These are phyloP conservation scores for Ascochyta pisi DNA, from an alignment of 2,329 filamentous ascomycete genomes.

Conservation along the genomic window DNA sequence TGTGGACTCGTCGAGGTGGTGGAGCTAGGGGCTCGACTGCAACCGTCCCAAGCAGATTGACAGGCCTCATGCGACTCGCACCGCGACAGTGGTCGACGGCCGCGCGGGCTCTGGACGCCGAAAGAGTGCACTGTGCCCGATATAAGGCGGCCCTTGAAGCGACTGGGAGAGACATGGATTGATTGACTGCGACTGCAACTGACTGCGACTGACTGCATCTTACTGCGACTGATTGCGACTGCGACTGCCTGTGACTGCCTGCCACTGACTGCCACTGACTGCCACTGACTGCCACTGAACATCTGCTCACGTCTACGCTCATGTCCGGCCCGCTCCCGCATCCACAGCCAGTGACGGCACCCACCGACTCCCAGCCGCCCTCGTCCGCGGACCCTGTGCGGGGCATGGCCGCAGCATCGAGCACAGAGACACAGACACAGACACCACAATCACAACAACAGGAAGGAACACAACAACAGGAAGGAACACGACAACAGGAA, in stretches of 20 bases:
- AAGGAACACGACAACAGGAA: background rate
- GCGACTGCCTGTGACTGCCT: too few species aligned
- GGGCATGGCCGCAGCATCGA: background rate
- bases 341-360: background rate
- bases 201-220: too few species aligned
- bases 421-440: background rate
- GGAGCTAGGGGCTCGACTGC: background rate
- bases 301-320: background rate
- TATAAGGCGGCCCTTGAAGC: background rate
- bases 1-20: too few species aligned
- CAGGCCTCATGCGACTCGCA: background rate
- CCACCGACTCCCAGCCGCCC: background rate
- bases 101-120: background rate
- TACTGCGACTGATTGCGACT: background rate
- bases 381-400: background rate
- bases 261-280: too few species aligned
- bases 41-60: background rate
- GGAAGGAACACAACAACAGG: background rate
- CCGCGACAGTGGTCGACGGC: background rate
- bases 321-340: constrained; percentile 15
- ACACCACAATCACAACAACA: background rate
- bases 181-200: too few species aligned
- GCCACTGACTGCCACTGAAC: background rate
- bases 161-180: too few species aligned
- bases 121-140: background rate